Percentiles rank a stretch among this genome's conserved stretches.
Conservation (phyloP, 805 yeast species). For the Huiozyma naganishii region DNA sequence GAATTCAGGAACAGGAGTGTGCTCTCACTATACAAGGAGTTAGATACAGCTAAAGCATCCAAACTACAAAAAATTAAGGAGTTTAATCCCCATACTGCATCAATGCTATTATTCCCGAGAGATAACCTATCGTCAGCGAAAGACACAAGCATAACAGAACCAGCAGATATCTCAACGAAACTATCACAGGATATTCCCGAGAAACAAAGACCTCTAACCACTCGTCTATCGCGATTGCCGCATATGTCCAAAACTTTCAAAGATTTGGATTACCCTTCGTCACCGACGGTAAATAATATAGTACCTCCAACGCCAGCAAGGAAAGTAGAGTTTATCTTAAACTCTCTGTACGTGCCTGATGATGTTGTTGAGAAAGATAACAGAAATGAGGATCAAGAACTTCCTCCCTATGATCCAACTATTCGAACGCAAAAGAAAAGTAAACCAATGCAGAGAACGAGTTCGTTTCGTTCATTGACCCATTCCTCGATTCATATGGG, state of each 20-base stretch:
- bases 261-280: conserved; percentile 35
- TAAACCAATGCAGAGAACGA: not conserved
- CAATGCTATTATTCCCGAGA: conserved; percentile 24
- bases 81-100: conserved; percentile 15
- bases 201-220: too few species aligned
- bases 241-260: conserved; percentile 18
- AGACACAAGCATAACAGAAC: not conserved
- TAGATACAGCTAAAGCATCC: not conserved
- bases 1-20: conserved; percentile 24
- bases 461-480: not conserved
- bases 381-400: not conserved
- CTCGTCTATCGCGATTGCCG: conserved; percentile 8
- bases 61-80: conserved; percentile 1
- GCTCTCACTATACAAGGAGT: conserved; percentile 19
- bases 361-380: not conserved
- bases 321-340: conserved; percentile 39
- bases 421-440: not conserved
- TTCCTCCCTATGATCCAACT: too few species aligned
- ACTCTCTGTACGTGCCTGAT: conserved; percentile 19
- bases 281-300: conserved; percentile 33
- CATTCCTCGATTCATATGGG: conserved; percentile 8
- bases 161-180: not conserved
- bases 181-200: conserved; percentile 5
- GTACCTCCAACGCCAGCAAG: conserved; percentile 62
- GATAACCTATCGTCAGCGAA: conserved; percentile 12